Evolutionary conservation across 768 basidiomycete genomes (phyloP).

Genomic region (Podaxis sp.): DNA sequence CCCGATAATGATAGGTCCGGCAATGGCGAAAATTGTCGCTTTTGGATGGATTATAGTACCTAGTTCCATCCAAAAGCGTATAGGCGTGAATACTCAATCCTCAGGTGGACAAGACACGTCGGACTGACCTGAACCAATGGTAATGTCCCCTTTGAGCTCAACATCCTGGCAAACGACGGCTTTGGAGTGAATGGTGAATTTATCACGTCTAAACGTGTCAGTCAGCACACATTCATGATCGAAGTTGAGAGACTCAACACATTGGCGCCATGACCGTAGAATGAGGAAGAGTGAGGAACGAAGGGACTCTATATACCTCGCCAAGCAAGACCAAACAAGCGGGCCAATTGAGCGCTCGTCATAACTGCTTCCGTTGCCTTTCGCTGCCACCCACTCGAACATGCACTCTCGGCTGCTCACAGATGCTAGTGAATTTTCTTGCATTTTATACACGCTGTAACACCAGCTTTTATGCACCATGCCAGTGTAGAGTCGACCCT

Average conservation of each 20-base stretch:
- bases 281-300: background rate
- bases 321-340: background rate
- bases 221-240: background rate
- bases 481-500: background rate
- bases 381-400: no score
- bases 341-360: background rate
- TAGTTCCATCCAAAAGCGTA: conserved; percentile 21
- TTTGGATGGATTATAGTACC: conserved; percentile 92
- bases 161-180: conserved; percentile 92
- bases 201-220: conserved; percentile 62
- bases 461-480: background rate
- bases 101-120: background rate
- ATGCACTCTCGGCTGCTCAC: no score
- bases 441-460: no score
- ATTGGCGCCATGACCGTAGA: conserved; percentile 32
- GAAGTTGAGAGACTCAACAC: conserved; percentile 25
- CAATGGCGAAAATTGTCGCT: conserved; percentile 88
- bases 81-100: background rate
- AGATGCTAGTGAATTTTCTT: no score
- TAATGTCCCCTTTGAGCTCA: conserved; percentile 92
- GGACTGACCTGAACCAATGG: conserved; percentile 73
- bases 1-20: conserved; percentile 89
- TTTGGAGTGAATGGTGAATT: conserved; percentile 87
- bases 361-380: no score
- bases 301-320: background rate